Evolutionary conservation across 2,329 filamentous ascomycete species (phyloP).

Genomic region (Bipolaris cookei): DNA sequence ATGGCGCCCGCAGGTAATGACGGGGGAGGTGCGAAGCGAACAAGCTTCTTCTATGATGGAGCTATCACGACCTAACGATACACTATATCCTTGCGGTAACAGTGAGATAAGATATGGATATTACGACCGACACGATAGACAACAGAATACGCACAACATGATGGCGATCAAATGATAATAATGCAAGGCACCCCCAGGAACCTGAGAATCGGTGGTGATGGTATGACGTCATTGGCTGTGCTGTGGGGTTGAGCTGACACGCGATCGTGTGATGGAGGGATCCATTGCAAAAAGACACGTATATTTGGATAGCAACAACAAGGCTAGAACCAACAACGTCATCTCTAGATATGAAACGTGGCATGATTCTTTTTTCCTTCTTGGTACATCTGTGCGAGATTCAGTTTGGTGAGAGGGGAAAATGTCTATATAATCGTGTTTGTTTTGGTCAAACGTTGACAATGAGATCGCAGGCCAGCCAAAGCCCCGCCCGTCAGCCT

Average conservation of each 20-base stretch:
- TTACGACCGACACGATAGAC: slow-evolving; percentile 10
- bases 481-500: neutral
- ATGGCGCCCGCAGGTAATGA: slow-evolving; percentile 3
- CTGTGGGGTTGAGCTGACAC: slow-evolving; percentile 19
- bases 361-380: neutral
- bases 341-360: slow-evolving; percentile 7
- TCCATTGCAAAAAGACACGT: slow-evolving; percentile 19
- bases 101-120: slow-evolving; percentile 17
- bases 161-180: slow-evolving; percentile 32
- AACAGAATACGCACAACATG: slow-evolving; percentile 6
- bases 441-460: neutral
- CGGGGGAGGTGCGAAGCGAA: slow-evolving; percentile 8
- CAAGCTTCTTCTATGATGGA: neutral
- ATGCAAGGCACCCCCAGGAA: slow-evolving; percentile 47
- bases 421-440: neutral
- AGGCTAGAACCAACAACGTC: slow-evolving; percentile 19
- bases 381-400: neutral
- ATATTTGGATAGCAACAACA: slow-evolving; percentile 33
- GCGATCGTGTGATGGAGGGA: slow-evolving; percentile 22
- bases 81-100: slow-evolving; percentile 23
- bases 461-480: neutral
- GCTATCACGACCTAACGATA: slow-evolving; percentile 27
- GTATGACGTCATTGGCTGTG: slow-evolving; percentile 37
- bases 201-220: slow-evolving; percentile 5
- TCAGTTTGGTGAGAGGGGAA: neutral